A percentile compares a stretch with the other conserved stretches of the same genome.
Evolutionary conservation across 306 rosid genomes (phyloP).

Genomic region (Ceratonia siliqua): DNA sequence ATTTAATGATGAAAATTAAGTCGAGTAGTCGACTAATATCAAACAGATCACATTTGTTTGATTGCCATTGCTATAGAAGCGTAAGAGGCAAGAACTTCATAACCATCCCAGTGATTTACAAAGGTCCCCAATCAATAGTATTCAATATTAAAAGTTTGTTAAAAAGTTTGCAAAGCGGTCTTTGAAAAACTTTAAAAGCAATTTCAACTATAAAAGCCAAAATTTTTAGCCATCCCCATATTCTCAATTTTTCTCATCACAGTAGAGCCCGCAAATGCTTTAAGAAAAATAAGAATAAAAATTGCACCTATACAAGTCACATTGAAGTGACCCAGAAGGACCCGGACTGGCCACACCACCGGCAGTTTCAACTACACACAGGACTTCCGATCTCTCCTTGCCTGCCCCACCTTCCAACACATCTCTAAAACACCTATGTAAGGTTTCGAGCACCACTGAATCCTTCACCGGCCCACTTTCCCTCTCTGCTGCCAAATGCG

Average conservation of each 20-base stretch:
- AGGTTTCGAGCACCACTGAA: slow-evolving; percentile 43
- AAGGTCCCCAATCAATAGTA: not conserved
- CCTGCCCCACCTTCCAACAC: slow-evolving; percentile 39
- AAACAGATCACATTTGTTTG: not conserved
- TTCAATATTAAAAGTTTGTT: not conserved
- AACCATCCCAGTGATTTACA: not conserved
- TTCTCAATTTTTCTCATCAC: not conserved
- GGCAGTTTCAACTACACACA: slow-evolving; percentile 86
- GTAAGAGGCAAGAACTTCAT: not conserved
- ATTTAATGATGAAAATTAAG: not conserved
- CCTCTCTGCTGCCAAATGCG: slow-evolving; percentile 85
- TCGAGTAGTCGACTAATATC: not conserved
- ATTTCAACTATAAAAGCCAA: not conserved
- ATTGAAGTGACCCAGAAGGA: slow-evolving; percentile 92
- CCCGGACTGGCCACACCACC: slow-evolving; percentile 97
- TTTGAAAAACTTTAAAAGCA: not conserved
- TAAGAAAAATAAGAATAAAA: not conserved
- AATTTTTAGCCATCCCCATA: not conserved
- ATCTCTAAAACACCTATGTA: slow-evolving; percentile 53
- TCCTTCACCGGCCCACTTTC: slow-evolving; percentile 63
- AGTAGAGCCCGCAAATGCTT: not conserved
- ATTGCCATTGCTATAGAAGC: not conserved
- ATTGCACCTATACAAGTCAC: slow-evolving; percentile 80
- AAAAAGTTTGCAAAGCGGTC: not conserved
- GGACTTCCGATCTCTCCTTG: slow-evolving; percentile 43